Conservation (phyloP, 2,329 filamentous ascomycete species). For the Botrytis hyacinthi region DNA sequence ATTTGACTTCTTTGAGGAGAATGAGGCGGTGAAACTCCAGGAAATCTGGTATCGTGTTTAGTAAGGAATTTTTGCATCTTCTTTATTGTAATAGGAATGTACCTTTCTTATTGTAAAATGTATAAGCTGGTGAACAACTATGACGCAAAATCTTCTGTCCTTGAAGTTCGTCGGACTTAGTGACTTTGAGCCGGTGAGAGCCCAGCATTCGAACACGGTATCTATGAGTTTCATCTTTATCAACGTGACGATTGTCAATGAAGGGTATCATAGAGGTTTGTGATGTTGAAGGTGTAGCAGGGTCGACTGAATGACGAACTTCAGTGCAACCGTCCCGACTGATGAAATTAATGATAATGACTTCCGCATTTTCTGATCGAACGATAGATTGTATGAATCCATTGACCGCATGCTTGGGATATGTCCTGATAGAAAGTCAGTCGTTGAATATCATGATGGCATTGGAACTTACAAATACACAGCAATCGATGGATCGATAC, state of each 20-base stretch:
- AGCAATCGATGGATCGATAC: neutral
- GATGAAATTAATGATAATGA: neutral
- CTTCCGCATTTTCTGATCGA: neutral
- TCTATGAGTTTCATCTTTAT: neutral
- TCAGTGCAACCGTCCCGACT: neutral
- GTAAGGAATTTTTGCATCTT: neutral
- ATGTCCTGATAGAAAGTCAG: neutral
- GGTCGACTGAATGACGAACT: neutral
- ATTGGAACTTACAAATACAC: neutral
- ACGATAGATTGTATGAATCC: neutral
- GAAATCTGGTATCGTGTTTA: neutral
- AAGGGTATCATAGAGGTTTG: neutral
- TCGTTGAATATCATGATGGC: neutral
- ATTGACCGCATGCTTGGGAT: neutral
- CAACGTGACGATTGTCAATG: neutral
- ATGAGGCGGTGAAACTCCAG: neutral
- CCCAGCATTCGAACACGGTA: neutral
- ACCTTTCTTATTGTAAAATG: neutral
- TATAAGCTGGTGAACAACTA: neutral
- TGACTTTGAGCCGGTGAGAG: neutral
- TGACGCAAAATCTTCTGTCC: neutral
- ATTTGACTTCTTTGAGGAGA: neutral
- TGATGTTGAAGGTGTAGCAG: neutral
- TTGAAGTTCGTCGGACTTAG: neutral
- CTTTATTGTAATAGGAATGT: neutral